A percentile compares a stretch with the other conserved stretches of the same genome.
These are phyloP conservation scores for Lasiodiplodia sp. DNA, from an alignment of 2,329 filamentous ascomycete genomes.

Conservation along the genomic window DNA sequence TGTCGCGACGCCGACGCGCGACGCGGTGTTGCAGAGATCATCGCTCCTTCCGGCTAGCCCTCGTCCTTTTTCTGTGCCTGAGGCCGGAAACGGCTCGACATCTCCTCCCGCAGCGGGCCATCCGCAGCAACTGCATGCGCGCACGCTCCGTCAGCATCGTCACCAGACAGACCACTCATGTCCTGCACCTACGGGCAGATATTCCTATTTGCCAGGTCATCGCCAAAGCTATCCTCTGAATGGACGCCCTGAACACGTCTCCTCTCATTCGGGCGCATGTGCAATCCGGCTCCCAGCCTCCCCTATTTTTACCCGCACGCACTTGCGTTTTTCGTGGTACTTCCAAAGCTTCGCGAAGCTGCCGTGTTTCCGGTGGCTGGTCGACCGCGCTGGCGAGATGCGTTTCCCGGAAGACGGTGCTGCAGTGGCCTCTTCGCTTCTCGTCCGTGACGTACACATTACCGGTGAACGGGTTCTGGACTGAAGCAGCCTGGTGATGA, in stretches of 20 bases:
- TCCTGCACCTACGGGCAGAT: background rate
- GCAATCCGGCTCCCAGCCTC: background rate
- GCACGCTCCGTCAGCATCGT: slow-evolving; percentile 9
- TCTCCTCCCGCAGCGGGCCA: slow-evolving; percentile 1
- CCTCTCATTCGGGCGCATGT: background rate
- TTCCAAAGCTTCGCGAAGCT: background rate
- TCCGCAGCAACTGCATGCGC: slow-evolving; percentile 5
- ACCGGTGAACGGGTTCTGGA: background rate
- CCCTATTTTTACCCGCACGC: background rate
- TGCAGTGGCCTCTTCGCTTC: background rate
- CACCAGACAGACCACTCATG: background rate
- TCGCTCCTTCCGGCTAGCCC: background rate
- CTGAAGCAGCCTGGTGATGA: background rate
- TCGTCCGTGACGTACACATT: background rate
- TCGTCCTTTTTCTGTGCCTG: slow-evolving; percentile 6
- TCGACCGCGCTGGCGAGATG: background rate
- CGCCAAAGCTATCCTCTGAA: background rate
- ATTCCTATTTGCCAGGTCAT: slow-evolving; percentile 7
- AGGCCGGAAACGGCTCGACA: slow-evolving; percentile 10
- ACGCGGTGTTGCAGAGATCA: slow-evolving; percentile 7
- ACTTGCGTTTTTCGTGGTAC: background rate
- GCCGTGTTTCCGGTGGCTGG: background rate
- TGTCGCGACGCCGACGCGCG: background rate
- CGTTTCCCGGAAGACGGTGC: background rate
- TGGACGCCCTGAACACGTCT: background rate